Evolutionary conservation across 768 basidiomycete genomes (phyloP).

Genomic region (Trametes cubensis): DNA sequence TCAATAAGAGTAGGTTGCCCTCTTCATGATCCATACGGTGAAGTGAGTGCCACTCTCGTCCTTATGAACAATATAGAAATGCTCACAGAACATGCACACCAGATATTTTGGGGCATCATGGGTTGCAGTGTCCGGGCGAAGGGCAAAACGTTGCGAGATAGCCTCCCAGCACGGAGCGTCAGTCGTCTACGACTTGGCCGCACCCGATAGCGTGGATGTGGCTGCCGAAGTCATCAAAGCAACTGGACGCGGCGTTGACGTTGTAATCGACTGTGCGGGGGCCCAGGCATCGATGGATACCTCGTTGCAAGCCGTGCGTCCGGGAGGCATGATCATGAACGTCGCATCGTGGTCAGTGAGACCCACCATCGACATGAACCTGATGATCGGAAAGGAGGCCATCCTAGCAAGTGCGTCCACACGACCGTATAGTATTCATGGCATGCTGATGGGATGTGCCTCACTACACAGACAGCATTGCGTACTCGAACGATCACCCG

Average conservation of each 20-base stretch:
- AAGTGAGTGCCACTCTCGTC: neutral
- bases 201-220: slow-evolving; percentile 27
- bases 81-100: too few relatives aligned
- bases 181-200: slow-evolving; percentile 39
- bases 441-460: neutral
- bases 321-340: slow-evolving; percentile 46
- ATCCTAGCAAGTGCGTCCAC: slow-evolving; percentile 38
- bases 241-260: slow-evolving; percentile 44
- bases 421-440: too few relatives aligned
- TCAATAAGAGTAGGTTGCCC: too few relatives aligned
- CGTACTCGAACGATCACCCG: slow-evolving; percentile 42
- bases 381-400: slow-evolving; percentile 42
- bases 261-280: slow-evolving; percentile 53
- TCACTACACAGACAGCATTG: slow-evolving; percentile 34
- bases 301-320: slow-evolving; percentile 40
- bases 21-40: neutral
- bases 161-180: slow-evolving; percentile 44
- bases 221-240: slow-evolving; percentile 32
- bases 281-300: slow-evolving; percentile 41
- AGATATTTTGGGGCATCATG: slow-evolving; percentile 28
- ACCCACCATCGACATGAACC: slow-evolving; percentile 41
- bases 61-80: neutral
- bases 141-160: slow-evolving; percentile 40
- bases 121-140: slow-evolving; percentile 46
- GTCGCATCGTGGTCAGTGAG: slow-evolving; percentile 46